Evolutionary conservation across 192 early-diverging fungal species (phyloP).

Genomic region (Mortierella hygrophila): DNA sequence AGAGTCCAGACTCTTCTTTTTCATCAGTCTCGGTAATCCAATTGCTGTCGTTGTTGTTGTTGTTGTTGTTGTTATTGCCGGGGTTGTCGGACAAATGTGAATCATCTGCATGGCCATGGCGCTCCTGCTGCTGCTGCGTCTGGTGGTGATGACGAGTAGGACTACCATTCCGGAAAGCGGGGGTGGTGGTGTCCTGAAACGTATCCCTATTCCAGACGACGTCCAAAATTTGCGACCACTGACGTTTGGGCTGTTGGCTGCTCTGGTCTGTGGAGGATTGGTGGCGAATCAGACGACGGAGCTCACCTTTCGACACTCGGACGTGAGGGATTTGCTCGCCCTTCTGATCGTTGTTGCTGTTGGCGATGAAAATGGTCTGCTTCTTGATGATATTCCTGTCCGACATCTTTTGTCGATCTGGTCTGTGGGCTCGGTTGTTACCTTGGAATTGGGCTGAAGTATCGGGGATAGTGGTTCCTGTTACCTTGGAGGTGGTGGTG

Average conservation of each 20-base stretch:
- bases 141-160: slow-evolving; percentile 11
- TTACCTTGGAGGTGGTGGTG: not conserved
- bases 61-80: not conserved
- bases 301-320: not conserved
- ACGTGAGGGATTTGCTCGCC: not conserved
- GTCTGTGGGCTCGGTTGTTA: not conserved
- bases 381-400: slow-evolving; percentile 7
- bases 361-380: not conserved
- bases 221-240: slow-evolving; percentile 3
- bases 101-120: not conserved
- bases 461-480: not conserved
- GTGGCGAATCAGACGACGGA: slow-evolving; percentile 2
- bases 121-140: slow-evolving; percentile 10
- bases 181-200: not conserved
- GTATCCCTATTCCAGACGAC: slow-evolving; percentile 1
- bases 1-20: not conserved
- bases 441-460: not conserved
- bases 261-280: not conserved
- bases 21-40: not conserved
- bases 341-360: not conserved
- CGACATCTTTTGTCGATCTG: slow-evolving; percentile 2
- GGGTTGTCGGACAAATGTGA: not conserved
- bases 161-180: not conserved
- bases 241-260: not conserved
- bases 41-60: not conserved